Evolutionary conservation across 768 basidiomycete genomes (phyloP), one percentile per base, ranked within the genome.

Genomic region (Mycena chlorophos): DNA sequence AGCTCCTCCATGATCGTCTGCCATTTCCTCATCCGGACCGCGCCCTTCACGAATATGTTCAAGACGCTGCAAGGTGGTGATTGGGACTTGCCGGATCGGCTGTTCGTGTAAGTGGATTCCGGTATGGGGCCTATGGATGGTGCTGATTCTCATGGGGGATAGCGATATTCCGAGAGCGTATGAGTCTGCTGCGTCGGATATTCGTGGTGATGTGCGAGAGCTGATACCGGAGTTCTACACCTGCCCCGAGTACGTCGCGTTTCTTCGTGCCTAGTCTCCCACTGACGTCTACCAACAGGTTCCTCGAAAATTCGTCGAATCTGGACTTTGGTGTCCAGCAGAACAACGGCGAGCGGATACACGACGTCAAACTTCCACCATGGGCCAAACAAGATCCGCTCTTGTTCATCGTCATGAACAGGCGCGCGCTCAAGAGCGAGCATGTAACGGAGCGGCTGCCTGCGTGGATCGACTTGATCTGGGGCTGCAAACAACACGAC

Each of bases 1-100:
- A 92, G 90, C 66, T 95, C 93, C 10, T 95, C 93, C 2, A 97
- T 97, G 94, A 96, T 94, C 55, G 91, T 94, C 42, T 95, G 93
- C 73, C 94, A 96, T 62, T 97, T 90, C 73, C 73, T 96, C 63
- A 95, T 98, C 52, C 81, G 95, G 20, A 73, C 95, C 63, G 85
- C 88, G 14, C 95, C 95, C 0, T 98, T 89, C 68, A 95, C 94
- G 23, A 86, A 88, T 65, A 95, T 96, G 88, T 98, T 95, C 78
- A 92, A 94, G 73, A 92, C 90, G 2, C 71, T 97, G 28, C 75
- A 96, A 84, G 95, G 95, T 10, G 95, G 95, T 5, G 89, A 93
- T 64, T 97, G 94, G 87, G 95, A 98, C 73, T 71, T 97, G 16
- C 94, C 94, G 0, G 92, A 94, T 71, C 79, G 92, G 20, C 69